Conservation (phyloP, 768 basidiomycete genomes). For the Crucibulum laeve region DNA sequence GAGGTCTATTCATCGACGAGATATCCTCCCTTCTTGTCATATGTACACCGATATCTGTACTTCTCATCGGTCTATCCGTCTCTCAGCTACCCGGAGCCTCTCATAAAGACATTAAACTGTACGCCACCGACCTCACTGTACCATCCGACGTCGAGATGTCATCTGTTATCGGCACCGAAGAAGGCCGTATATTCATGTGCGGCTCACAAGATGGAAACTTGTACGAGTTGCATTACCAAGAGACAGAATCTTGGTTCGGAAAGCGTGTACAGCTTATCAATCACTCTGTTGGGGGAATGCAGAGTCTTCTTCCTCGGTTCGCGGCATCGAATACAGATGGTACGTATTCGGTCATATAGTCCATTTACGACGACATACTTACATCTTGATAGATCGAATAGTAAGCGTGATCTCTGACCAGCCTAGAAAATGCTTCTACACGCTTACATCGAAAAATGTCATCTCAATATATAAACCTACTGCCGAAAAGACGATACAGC, state of each 20-base stretch:
- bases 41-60: slow-evolving; percentile 79
- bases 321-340: slow-evolving; percentile 61
- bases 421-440: slow-evolving; percentile 71
- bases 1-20: slow-evolving; percentile 87
- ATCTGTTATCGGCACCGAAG: slow-evolving; percentile 70
- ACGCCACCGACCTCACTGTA: slow-evolving; percentile 82
- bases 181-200: slow-evolving; percentile 90
- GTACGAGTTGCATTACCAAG: slow-evolving; percentile 91
- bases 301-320: slow-evolving; percentile 77
- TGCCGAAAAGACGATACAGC: slow-evolving; percentile 63
- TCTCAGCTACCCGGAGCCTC: slow-evolving; percentile 36
- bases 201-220: slow-evolving; percentile 82
- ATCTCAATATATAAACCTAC: slow-evolving; percentile 65
- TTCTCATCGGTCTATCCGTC: slow-evolving; percentile 79
- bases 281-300: slow-evolving; percentile 75
- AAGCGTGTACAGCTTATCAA: slow-evolving; percentile 83
- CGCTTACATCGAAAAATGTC: slow-evolving; percentile 59
- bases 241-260: slow-evolving; percentile 89
- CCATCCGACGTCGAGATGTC: slow-evolving; percentile 82
- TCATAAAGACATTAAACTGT: slow-evolving; percentile 79
- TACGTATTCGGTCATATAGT: slow-evolving; percentile 24
- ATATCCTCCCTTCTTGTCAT: slow-evolving; percentile 87
- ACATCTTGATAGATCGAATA: slow-evolving; percentile 57
- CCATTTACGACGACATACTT: slow-evolving; percentile 6
- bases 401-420: slow-evolving; percentile 62